Conservation (phyloP, 2,329 filamentous ascomycete species). For the Beauveria varroae region DNA sequence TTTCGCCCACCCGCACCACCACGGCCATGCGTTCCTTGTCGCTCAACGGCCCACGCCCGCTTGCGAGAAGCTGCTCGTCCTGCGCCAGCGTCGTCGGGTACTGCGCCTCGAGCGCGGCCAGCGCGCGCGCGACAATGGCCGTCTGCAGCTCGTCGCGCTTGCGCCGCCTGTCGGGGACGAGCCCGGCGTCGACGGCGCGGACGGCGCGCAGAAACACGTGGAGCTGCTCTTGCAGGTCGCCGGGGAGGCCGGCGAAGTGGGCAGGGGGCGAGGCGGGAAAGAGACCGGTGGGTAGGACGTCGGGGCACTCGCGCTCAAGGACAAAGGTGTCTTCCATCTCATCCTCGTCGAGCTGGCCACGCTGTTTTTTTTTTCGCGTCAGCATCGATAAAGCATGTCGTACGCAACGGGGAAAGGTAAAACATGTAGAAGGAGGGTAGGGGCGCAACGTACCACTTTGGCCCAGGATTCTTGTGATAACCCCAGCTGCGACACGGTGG, state of each 20-base stretch:
- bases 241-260: not conserved
- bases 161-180: conserved; percentile 42
- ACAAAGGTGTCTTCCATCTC: conserved; percentile 71
- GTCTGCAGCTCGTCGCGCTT: conserved; percentile 40
- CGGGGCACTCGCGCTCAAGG: conserved; percentile 47
- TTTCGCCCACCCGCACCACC: conserved; percentile 64
- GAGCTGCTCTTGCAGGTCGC: conserved; percentile 44
- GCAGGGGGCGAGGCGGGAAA: conserved; percentile 38
- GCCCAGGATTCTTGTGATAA: conserved; percentile 31
- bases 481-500: conserved; percentile 32
- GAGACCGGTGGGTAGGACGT: conserved; percentile 42
- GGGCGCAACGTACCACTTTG: conserved; percentile 33
- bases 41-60: conserved; percentile 17
- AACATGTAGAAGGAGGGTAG: not conserved
- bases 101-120: conserved; percentile 31
- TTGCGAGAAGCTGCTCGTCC: conserved; percentile 31
- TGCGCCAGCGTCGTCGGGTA: conserved; percentile 36
- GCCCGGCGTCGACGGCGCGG: conserved; percentile 34
- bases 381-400: no score
- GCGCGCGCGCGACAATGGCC: conserved; percentile 30
- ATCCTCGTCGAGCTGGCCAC: conserved; percentile 48
- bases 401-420: no score
- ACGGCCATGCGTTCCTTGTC: conserved; percentile 51
- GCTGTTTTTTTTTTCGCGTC: conserved; percentile 18
- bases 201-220: conserved; percentile 41